Base-by-base conservation (phyloP, 257 asterid genomes). In the Nyctanthes arbortristis region DNA sequence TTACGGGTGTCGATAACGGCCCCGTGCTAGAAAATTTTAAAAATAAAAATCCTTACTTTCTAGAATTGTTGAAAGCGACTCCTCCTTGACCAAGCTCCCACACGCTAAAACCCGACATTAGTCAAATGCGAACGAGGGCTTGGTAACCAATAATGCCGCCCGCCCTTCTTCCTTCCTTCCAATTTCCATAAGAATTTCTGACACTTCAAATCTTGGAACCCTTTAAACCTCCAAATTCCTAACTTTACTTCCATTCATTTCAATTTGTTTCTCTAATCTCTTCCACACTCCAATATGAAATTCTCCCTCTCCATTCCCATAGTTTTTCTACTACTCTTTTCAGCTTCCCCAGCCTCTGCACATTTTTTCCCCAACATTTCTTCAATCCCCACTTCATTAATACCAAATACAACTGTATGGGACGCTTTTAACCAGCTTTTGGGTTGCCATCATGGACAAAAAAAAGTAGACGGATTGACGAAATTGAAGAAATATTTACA, bases 401-500 rank as follows among this genome's bases (percentile, higher is more conserved):
- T 73, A 73, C 88, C 89, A 0, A 84, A 78, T 55, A 68, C 65
- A n/a, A 71, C 92, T 45, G 67, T 78, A 5, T 89, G 96, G 96
- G 86, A 79, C 14, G 82, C 66, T 7, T 91, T 87, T 74, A 28
- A 72, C 64, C 65, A 37, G 13, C 66, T 87, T 28, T 37, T 62
- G 47, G 96, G 95, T 47, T 89, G 96, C 78, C 84, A 31, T 43
- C 65, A 66, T 45, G 97, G 96, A 47, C 71, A 79, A n/a, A 80
- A 79, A 16, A 79, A 81, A 2, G 63, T 74, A 2, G 68, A 71
- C 18, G 96, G 96, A 0, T 32, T 92, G 12, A 55, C 79, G 10
- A 77, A 71, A 22, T 73, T 92, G 76, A 92, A 92, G 70, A 72
- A 79, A 31, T 92, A 92, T 59, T 87, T 89, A 69, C 90, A 84